Percentiles rank a stretch among this genome's conserved stretches.
Evolutionary conservation across 257 asterid genomes (phyloP).

Genomic region (Solanum chiquidenum): DNA sequence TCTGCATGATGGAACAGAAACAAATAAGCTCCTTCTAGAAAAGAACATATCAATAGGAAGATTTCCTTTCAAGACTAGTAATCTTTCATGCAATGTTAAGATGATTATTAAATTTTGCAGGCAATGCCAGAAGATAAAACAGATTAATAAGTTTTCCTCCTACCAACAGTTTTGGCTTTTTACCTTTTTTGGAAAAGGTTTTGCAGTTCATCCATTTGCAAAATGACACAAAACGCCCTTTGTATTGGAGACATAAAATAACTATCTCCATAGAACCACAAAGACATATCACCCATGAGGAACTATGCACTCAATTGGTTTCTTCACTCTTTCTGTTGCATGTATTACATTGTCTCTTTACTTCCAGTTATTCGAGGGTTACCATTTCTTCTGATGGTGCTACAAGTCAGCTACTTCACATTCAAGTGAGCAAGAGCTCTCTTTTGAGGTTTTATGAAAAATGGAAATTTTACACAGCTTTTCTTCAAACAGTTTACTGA

Average conservation of each 20-base stretch:
- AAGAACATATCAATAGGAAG: background rate
- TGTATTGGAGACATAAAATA: background rate
- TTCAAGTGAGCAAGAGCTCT: background rate
- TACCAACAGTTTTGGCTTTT: background rate
- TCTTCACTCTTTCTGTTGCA: background rate
- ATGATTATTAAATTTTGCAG: background rate
- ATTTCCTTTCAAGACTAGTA: background rate
- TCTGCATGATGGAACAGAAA: constrained; percentile 33
- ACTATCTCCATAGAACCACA: background rate
- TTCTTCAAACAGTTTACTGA: background rate
- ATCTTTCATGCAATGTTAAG: background rate
- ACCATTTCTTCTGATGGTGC: background rate
- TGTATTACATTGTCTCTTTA: background rate
- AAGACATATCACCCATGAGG: background rate
- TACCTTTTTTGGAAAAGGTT: background rate
- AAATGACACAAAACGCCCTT: background rate
- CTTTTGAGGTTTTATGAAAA: background rate
- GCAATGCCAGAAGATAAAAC: background rate
- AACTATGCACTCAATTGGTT: background rate
- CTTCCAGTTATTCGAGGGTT: background rate
- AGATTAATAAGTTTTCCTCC: background rate
- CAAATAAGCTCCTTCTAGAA: constrained; percentile 1
- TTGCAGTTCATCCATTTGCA: background rate
- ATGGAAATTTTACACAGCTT: background rate
- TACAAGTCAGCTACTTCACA: background rate